Evolutionary conservation across 108 stramenopile species (phyloP).

Genomic region (Discostella stelligeroides): DNA sequence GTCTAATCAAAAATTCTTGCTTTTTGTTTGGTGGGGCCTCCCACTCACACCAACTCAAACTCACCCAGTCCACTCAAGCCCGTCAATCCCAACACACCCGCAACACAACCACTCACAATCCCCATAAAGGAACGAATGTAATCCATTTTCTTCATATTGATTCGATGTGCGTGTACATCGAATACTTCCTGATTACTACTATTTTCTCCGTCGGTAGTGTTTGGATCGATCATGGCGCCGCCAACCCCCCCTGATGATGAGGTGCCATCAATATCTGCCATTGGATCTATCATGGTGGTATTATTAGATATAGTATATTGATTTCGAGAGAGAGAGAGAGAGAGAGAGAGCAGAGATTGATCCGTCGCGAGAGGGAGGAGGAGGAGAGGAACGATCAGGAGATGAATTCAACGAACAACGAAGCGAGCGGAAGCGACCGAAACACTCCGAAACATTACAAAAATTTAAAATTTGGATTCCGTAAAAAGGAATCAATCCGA

Average conservation of each 20-base stretch:
- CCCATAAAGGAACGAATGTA: slow-evolving; percentile 83
- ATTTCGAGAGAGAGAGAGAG: too few relatives aligned
- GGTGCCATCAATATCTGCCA: slow-evolving; percentile 67
- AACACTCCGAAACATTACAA: too few relatives aligned
- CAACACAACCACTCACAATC: slow-evolving; percentile 81
- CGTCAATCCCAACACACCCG: slow-evolving; percentile 81
- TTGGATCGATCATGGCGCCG: slow-evolving; percentile 27
- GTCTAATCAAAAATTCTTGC: too few relatives aligned
- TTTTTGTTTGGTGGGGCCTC: too few relatives aligned
- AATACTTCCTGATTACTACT: slow-evolving; percentile 77
- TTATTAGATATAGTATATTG: not conserved
- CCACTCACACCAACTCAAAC: too few relatives aligned
- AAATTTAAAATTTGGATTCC: too few relatives aligned
- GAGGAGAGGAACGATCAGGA: not conserved
- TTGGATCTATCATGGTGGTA: slow-evolving; percentile 75
- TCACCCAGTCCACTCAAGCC: slow-evolving; percentile 78
- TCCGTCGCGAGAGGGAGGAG: not conserved
- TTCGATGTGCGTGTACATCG: slow-evolving; percentile 59
- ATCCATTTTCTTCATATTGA: slow-evolving; percentile 77
- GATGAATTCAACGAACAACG: too few relatives aligned
- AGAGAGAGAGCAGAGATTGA: not conserved
- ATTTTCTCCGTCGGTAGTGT: slow-evolving; percentile 25
- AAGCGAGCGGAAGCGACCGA: too few relatives aligned
- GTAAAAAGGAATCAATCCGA: too few relatives aligned
- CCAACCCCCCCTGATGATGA: slow-evolving; percentile 15